These are phyloP conservation scores for Nothophytophthora sp. DNA, from an alignment of 352 stramenopile genomes.

Conservation along the genomic window DNA sequence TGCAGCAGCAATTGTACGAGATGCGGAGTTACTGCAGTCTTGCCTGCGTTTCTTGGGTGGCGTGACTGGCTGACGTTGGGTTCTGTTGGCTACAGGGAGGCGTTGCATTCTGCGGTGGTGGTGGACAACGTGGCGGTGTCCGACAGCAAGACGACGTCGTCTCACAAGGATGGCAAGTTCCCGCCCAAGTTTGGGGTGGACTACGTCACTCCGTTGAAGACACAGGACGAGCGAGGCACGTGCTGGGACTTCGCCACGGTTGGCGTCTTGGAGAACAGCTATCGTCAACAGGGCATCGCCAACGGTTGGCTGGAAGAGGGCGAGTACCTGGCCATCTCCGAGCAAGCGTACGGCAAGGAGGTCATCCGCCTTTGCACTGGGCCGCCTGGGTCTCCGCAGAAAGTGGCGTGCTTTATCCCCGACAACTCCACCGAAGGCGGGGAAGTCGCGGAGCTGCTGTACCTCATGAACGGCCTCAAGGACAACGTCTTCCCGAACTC, in stretches of 20 bases:
- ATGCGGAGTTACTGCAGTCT: no score
- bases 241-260: conserved; percentile 76
- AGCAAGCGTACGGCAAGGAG: conserved; percentile 67
- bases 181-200: conserved; percentile 63
- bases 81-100: conserved; percentile 26
- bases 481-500: conserved; percentile 52
- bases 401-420: conserved; percentile 60
- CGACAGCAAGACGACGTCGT: conserved; percentile 14
- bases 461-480: conserved; percentile 54
- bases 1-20: conserved; percentile 20
- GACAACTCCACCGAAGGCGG: conserved; percentile 66
- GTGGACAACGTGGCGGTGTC: no score
- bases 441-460: conserved; percentile 47
- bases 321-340: conserved; percentile 61
- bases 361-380: conserved; percentile 58
- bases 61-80: not conserved
- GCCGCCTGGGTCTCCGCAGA: conserved; percentile 46
- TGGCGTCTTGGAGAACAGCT: conserved; percentile 65
- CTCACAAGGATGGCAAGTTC: conserved; percentile 20
- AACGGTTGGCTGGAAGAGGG: conserved; percentile 52
- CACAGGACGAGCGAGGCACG: conserved; percentile 67
- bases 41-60: no score
- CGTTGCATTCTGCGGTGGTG: conserved; percentile 46
- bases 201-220: conserved; percentile 64
- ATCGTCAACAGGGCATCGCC: conserved; percentile 56